Conservation (phyloP, 2,329 filamentous ascomycete genomes). For the Drechslerella coelobrocha region DNA sequence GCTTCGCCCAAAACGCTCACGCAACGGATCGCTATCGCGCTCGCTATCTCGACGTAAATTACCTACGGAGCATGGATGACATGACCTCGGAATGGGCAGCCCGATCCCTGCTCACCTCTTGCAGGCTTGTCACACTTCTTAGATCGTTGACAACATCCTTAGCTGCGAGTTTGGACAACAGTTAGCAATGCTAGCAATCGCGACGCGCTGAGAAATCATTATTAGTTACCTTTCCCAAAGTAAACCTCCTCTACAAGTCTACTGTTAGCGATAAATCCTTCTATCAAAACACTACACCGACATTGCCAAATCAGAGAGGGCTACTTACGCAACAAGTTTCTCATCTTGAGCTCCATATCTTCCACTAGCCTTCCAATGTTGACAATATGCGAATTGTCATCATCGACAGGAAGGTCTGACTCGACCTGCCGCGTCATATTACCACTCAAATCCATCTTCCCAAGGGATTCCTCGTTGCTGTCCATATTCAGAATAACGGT, state of each 20-base stretch:
- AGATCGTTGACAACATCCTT: conserved; percentile 97
- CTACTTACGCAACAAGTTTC: conserved; percentile 77
- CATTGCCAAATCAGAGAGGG: not conserved
- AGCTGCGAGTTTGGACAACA: conserved; percentile 61
- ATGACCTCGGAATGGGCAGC: conserved; percentile 91
- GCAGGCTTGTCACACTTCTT: conserved; percentile 77
- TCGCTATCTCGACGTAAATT: conserved; percentile 5
- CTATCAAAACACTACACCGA: conserved; percentile 50
- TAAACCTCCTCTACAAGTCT: conserved; percentile 79
- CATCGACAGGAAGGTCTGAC: conserved; percentile 85
- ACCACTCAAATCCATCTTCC: conserved; percentile 88
- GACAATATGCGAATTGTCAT: conserved; percentile 89
- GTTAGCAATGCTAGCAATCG: conserved; percentile 9
- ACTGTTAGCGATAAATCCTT: conserved; percentile 25
- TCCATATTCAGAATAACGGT: conserved; percentile 93
- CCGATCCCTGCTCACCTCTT: conserved; percentile 81
- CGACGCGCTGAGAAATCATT: not conserved
- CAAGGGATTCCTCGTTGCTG: conserved; percentile 71
- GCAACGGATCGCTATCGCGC: not conserved
- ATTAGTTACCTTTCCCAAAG: conserved; percentile 75
- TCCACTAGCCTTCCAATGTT: conserved; percentile 91
- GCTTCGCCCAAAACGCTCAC: not conserved
- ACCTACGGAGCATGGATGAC: conserved; percentile 61
- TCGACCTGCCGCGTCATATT: conserved; percentile 99
- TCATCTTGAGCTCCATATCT: conserved; percentile 99